Conservation (phyloP, 495 filamentous ascomycete genomes). For the Penicillium malachiteum region DNA sequence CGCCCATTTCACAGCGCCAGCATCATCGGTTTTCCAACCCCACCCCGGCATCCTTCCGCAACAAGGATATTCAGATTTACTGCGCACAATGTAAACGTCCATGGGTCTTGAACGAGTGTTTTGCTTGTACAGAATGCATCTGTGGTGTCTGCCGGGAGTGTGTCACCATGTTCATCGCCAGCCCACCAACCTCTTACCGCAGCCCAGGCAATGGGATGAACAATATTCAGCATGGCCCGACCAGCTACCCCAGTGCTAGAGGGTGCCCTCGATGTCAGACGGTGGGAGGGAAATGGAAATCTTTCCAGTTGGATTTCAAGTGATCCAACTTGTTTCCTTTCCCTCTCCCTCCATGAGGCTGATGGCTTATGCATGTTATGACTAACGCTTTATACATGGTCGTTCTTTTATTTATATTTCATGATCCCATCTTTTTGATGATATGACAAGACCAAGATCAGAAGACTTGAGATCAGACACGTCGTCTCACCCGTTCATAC, state of each 20-base stretch:
- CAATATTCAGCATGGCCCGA: conserved; percentile 32
- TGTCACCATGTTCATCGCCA: conserved; percentile 70
- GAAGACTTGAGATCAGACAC: conserved; percentile 1
- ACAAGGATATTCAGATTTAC: conserved; percentile 74
- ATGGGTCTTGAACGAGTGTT: conserved; percentile 73
- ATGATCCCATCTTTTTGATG: neutral
- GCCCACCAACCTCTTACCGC: conserved; percentile 39
- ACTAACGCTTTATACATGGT: conserved; percentile 35
- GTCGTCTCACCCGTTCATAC: conserved; percentile 2
- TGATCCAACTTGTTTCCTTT: conserved; percentile 23
- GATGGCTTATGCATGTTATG: conserved; percentile 40
- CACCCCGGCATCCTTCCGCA: conserved; percentile 42
- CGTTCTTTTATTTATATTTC: conserved; percentile 13
- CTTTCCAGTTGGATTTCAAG: conserved; percentile 54
- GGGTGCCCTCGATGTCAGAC: conserved; percentile 54
- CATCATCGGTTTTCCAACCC: conserved; percentile 51
- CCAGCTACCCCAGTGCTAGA: conserved; percentile 40
- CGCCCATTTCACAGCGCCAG: conserved; percentile 42
- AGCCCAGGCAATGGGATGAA: conserved; percentile 38
- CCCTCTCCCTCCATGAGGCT: neutral
- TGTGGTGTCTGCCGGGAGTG: conserved; percentile 86
- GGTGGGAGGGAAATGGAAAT: conserved; percentile 52
- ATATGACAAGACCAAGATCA: conserved; percentile 9
- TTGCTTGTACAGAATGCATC: conserved; percentile 92
- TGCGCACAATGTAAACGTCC: conserved; percentile 78